These are phyloP conservation scores for Gardenia jasminoides DNA, from an alignment of 257 asterid genomes.

Conservation along the genomic window DNA sequence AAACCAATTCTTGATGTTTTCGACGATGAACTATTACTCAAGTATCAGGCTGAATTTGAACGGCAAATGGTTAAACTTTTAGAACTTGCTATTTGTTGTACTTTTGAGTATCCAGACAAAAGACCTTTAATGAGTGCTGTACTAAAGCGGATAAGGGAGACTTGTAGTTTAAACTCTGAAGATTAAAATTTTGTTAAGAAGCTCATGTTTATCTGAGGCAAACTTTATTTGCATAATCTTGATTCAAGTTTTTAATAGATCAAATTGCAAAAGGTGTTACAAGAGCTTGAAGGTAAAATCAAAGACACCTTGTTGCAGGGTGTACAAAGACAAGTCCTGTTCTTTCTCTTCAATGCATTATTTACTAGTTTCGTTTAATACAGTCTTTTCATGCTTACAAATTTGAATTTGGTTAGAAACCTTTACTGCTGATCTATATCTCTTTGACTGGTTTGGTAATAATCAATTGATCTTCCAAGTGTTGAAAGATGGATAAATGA, in stretches of 20 bases:
- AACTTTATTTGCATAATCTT: background rate
- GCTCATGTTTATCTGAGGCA: background rate
- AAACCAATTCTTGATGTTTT: conserved; percentile 28
- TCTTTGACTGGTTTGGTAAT: background rate
- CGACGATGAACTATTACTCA: conserved; percentile 10
- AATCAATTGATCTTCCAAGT: background rate
- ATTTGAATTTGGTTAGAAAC: background rate
- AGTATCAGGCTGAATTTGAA: background rate
- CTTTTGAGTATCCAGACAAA: conserved; percentile 27
- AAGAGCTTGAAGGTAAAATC: background rate
- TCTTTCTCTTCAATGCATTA: background rate
- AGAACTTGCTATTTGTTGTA: conserved; percentile 32
- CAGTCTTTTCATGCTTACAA: background rate
- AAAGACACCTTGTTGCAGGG: background rate
- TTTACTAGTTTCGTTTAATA: background rate
- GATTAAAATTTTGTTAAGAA: background rate
- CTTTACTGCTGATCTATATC: background rate
- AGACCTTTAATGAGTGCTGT: conserved; percentile 30
- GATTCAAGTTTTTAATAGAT: background rate
- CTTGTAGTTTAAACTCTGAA: conserved; percentile 13
- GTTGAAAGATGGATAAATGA: background rate
- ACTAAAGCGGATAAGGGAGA: conserved; percentile 21
- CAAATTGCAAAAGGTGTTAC: background rate
- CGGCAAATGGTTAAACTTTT: conserved; percentile 27
- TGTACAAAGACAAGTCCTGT: background rate